Percentiles rank a stretch among this genome's conserved stretches.
phyloP scores from a whole-genome alignment of 768 basidiomycete species.

The Amanita jacksonii region DNA sequence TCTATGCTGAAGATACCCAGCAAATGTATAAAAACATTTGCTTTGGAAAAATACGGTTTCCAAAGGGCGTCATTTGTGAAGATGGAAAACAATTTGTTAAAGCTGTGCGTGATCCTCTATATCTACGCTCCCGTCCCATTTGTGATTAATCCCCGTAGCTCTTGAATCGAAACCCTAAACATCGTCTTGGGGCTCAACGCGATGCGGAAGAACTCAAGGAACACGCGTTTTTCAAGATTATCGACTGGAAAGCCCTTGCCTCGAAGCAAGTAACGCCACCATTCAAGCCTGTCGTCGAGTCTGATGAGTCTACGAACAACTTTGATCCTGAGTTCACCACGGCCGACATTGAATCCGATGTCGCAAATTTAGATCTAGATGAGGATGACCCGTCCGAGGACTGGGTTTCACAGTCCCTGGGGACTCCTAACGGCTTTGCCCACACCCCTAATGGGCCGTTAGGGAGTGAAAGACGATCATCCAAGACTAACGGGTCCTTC shows the following conservation, averaged over 20 bases:
- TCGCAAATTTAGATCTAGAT: conserved; percentile 41
- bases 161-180: conserved; percentile 96
- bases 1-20: conserved; percentile 98
- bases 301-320: conserved; percentile 95
- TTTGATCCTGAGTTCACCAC: conserved; percentile 98
- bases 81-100: conserved; percentile 99
- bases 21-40: conserved; percentile 99
- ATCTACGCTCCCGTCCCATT: conserved; percentile 8
- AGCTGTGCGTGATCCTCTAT: conserved; percentile 42
- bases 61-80: conserved; percentile 92
- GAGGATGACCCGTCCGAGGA: conserved; percentile 65
- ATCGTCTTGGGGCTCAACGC: conserved; percentile 84
- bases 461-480: conserved; percentile 41
- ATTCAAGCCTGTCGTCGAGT: conserved; percentile 96
- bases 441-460: conserved; percentile 75
- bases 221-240: conserved; percentile 84
- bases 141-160: conserved; percentile 41
- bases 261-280: conserved; percentile 90
- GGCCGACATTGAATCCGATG: conserved; percentile 73
- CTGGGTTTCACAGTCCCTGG: conserved; percentile 48
- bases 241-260: conserved; percentile 87
- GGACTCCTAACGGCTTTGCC: conserved; percentile 21
- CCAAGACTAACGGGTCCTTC: conserved; percentile 7
- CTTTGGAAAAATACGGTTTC: conserved; percentile 98
- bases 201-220: conserved; percentile 94